These are phyloP conservation scores for Cladobotryum protrusum DNA, from an alignment of 2,329 filamentous ascomycete genomes.

Conservation along the genomic window DNA sequence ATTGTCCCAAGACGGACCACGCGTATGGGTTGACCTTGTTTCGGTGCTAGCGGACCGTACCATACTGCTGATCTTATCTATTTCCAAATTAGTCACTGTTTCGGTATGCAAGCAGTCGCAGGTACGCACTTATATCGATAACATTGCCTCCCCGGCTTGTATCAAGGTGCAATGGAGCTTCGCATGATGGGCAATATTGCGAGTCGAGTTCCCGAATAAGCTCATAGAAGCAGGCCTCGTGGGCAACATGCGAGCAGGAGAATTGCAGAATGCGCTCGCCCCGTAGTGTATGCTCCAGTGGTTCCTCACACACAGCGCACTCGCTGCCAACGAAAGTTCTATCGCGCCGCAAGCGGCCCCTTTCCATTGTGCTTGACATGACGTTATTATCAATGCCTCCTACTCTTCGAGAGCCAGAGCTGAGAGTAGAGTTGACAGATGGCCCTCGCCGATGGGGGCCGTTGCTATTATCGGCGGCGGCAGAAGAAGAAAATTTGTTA, in stretches of 20 bases:
- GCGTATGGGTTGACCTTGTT: conserved; percentile 44
- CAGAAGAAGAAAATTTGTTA: conserved; percentile 15
- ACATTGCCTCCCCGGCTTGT: conserved; percentile 90
- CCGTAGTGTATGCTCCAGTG: conserved; percentile 86
- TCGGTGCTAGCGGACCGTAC: conserved; percentile 73
- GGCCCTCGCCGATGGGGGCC: conserved; percentile 26
- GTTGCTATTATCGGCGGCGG: conserved; percentile 16
- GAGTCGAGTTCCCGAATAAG: conserved; percentile 93
- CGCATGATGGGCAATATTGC: conserved; percentile 89
- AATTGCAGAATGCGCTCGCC: conserved; percentile 94
- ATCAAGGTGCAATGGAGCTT: conserved; percentile 85
- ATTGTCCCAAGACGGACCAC: conserved; percentile 64
- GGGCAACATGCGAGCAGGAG: conserved; percentile 92
- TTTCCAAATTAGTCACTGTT: conserved; percentile 19
- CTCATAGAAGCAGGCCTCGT: conserved; percentile 98
- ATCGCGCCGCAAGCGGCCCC: conserved; percentile 74
- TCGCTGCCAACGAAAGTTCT: conserved; percentile 92
- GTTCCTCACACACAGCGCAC: conserved; percentile 95
- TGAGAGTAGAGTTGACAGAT: conserved; percentile 26
- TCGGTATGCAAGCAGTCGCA: conserved; percentile 16
- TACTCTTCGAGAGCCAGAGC: conserved; percentile 28
- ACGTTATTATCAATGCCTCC: conserved; percentile 36
- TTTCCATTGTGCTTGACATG: conserved; percentile 52
- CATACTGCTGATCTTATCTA: conserved; percentile 93
- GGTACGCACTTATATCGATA: conserved; percentile 69